Conservation (phyloP, 2,329 filamentous ascomycete species). For the Fusarium sp. region DNA sequence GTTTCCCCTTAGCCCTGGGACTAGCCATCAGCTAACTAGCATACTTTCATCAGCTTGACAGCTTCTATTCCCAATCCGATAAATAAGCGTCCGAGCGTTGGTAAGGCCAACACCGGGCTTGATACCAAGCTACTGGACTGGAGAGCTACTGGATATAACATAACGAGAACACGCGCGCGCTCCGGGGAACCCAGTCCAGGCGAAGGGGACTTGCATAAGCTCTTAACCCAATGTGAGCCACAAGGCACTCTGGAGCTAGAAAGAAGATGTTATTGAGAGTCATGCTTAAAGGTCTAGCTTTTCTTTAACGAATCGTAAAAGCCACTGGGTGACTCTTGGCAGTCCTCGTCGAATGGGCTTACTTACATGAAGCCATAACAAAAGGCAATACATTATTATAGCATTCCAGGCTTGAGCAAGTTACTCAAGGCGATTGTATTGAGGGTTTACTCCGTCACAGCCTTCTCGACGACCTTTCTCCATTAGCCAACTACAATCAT, state of each 20-base stretch:
- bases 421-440: too few relatives aligned
- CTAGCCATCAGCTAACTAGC: neutral
- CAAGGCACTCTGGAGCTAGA: accelerated
- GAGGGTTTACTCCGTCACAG: neutral
- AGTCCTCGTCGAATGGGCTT: accelerated
- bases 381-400: accelerated
- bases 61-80: neutral
- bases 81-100: neutral
- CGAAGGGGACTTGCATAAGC: accelerated
- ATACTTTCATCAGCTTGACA: neutral
- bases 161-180: neutral
- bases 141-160: too few relatives aligned
- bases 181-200: accelerated
- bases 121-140: neutral
- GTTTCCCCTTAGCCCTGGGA: neutral
- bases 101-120: neutral
- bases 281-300: neutral
- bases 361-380: neutral
- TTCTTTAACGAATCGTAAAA: neutral
- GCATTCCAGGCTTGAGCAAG: neutral
- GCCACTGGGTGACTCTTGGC: accelerated
- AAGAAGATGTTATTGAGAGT: neutral
- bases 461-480: neutral
- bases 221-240: neutral
- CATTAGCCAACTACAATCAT: neutral